A percentile compares a stretch with the other conserved stretches of the same genome.
Conservation (phyloP, 768 basidiomycete genomes). For the Tylopilus vinaceipallidus region DNA sequence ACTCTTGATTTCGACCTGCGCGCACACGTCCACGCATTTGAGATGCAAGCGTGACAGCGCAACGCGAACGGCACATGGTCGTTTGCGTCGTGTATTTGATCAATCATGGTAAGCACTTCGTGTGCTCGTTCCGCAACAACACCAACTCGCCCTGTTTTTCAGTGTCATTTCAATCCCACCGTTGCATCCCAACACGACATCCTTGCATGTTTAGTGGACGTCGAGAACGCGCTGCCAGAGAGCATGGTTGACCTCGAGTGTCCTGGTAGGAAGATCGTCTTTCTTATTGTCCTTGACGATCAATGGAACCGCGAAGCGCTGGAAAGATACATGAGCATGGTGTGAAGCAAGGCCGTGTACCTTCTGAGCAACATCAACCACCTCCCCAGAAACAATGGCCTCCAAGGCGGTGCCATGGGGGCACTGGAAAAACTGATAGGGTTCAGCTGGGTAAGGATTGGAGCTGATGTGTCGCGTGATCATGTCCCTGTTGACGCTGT, state of each 20-base stretch:
- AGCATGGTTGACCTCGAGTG: conserved; percentile 43
- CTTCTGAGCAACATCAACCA: conserved; percentile 69
- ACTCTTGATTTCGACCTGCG: conserved; percentile 50
- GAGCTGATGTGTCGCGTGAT: background rate
- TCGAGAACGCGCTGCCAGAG: conserved; percentile 39
- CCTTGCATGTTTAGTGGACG: conserved; percentile 39
- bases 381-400: conserved; percentile 60
- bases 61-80: conserved; percentile 37
- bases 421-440: conserved; percentile 44
- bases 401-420: conserved; percentile 42
- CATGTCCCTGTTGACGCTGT: background rate
- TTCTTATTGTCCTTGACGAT: conserved; percentile 65
- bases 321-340: conserved; percentile 53
- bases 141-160: background rate
- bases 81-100: conserved; percentile 55
- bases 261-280: conserved; percentile 50
- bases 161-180: conserved; percentile 51
- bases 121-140: background rate
- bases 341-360: conserved; percentile 61
- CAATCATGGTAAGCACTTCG: conserved; percentile 47
- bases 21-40: conserved; percentile 57
- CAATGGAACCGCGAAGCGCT: conserved; percentile 55
- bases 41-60: conserved; percentile 36
- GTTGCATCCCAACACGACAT: conserved; percentile 42
- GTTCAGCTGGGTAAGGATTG: conserved; percentile 46